A percentile compares a stretch with the other conserved stretches of the same genome.
phyloP scores from a whole-genome alignment of 106 monocot species.

The Narthecium ossifragum region DNA sequence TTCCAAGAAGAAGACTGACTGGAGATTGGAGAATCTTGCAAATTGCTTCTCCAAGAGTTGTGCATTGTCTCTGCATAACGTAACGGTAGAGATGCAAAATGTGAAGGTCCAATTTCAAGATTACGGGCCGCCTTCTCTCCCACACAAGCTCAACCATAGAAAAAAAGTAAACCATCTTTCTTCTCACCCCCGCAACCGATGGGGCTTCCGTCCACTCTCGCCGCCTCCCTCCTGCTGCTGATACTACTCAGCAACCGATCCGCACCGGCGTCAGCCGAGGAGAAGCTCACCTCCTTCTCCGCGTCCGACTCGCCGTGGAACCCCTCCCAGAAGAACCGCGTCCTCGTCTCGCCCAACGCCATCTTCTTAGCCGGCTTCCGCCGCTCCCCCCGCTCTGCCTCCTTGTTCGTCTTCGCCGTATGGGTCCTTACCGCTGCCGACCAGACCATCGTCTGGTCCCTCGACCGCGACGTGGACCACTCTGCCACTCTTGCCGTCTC shows the following conservation, averaged over 20 bases:
- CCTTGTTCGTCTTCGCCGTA: conserved; percentile 43
- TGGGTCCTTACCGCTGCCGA: conserved; percentile 17
- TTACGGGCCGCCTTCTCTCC: no score
- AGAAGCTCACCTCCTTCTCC: conserved; percentile 11
- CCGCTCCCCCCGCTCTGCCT: not conserved
- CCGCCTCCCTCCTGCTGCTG: not conserved
- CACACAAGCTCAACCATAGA: not conserved
- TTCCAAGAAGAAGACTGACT: no score
- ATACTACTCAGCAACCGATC: not conserved
- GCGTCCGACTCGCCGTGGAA: conserved; percentile 37
- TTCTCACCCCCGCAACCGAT: not conserved
- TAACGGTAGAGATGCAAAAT: no score
- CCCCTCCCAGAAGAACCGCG: conserved; percentile 19
- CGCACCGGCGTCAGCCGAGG: not conserved
- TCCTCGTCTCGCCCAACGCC: conserved; percentile 36
- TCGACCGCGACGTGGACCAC: conserved; percentile 1
- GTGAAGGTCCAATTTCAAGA: no score
- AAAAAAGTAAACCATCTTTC: not conserved
- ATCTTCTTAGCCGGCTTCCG: conserved; percentile 60
- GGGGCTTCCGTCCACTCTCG: not conserved
- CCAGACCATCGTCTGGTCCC: conserved; percentile 25
- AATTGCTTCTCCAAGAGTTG: no score
- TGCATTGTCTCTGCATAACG: no score
- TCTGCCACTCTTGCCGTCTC: conserved; percentile 26
- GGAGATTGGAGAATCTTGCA: no score